A percentile compares a stretch with the other conserved stretches of the same genome.
Conservation (phyloP, 2,329 filamentous ascomycete genomes). For the Cordyceps farinosa region DNA sequence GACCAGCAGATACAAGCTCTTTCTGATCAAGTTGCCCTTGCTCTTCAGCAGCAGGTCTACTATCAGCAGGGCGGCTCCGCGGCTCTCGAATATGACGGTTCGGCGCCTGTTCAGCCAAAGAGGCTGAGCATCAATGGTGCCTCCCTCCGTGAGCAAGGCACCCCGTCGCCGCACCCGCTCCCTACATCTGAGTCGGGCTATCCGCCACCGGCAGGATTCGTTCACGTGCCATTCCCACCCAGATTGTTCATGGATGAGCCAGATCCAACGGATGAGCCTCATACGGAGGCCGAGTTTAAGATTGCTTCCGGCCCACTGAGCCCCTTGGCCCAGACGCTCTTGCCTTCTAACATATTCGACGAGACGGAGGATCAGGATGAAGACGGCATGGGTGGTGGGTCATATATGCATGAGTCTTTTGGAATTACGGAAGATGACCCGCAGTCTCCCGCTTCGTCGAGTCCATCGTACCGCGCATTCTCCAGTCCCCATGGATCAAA, state of each 20-base stretch:
- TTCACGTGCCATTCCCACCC: slow-evolving; percentile 48
- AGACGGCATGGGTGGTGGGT: slow-evolving; percentile 28
- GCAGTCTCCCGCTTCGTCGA: slow-evolving; percentile 60
- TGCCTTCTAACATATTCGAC: slow-evolving; percentile 66
- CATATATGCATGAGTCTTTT: slow-evolving; percentile 32
- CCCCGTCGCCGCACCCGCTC: slow-evolving; percentile 38
- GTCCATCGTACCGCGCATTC: slow-evolving; percentile 52
- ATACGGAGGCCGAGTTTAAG: slow-evolving; percentile 61
- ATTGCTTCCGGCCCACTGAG: slow-evolving; percentile 67
- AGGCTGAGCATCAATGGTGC: slow-evolving; percentile 47
- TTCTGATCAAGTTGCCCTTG: slow-evolving; percentile 43
- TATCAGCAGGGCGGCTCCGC: slow-evolving; percentile 45
- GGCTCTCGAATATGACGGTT: slow-evolving; percentile 46
- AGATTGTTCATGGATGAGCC: slow-evolving; percentile 45
- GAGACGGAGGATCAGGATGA: slow-evolving; percentile 61
- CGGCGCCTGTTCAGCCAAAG: slow-evolving; percentile 40
- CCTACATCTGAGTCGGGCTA: slow-evolving; percentile 41
- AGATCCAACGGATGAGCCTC: slow-evolving; percentile 36
- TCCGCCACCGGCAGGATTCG: slow-evolving; percentile 52
- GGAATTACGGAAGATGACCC: slow-evolving; percentile 40
- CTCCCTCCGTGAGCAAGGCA: slow-evolving; percentile 41
- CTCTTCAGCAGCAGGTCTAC: slow-evolving; percentile 42
- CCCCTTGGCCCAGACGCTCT: slow-evolving; percentile 68
- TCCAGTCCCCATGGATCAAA: slow-evolving; percentile 61
- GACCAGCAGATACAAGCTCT: slow-evolving; percentile 46